Percentiles rank a stretch among this genome's conserved stretches.
These are phyloP conservation scores for Sapria himalayana DNA, from an alignment of 345 rosid genomes.

Conservation along the genomic window DNA sequence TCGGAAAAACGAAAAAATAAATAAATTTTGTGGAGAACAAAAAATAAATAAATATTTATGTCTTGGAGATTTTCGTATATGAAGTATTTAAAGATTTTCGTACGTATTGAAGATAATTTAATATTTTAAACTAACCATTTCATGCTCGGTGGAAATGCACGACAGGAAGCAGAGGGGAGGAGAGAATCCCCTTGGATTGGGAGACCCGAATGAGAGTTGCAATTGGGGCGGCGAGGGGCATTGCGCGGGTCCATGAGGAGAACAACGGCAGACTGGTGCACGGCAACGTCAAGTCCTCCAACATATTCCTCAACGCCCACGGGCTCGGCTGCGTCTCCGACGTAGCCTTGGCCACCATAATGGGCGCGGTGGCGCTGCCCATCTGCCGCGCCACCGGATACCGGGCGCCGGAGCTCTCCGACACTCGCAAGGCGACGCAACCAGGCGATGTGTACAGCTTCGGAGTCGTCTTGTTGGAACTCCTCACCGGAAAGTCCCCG, in stretches of 20 bases:
- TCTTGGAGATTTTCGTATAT: no score
- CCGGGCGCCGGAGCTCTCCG: slow-evolving; percentile 83
- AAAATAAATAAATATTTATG: no score
- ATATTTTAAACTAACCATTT: no score
- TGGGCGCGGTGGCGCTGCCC: slow-evolving; percentile 51
- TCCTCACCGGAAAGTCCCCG: slow-evolving; percentile 84
- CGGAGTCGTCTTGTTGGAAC: slow-evolving; percentile 82
- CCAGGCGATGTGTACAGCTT: slow-evolving; percentile 86
- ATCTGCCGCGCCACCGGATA: slow-evolving; percentile 84
- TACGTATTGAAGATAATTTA: no score
- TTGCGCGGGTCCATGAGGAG: slow-evolving; percentile 46
- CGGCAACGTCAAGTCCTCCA: slow-evolving; percentile 84
- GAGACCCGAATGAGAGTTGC: slow-evolving; percentile 61
- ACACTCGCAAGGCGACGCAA: slow-evolving; percentile 79
- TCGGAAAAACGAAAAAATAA: no score
- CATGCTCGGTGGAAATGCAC: no score
- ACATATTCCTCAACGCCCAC: slow-evolving; percentile 57
- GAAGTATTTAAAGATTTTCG: no score
- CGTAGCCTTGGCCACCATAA: slow-evolving; percentile 60
- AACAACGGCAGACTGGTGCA: slow-evolving; percentile 60
- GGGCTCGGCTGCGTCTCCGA: slow-evolving; percentile 63
- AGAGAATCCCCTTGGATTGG: slow-evolving; percentile 54
- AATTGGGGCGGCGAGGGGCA: slow-evolving; percentile 77
- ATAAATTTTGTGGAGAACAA: no score
- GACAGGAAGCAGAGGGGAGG: slow-evolving; percentile 51